phyloP scores from a whole-genome alignment of 2,329 filamentous ascomycete species.

The Colletotrichum sp. region DNA sequence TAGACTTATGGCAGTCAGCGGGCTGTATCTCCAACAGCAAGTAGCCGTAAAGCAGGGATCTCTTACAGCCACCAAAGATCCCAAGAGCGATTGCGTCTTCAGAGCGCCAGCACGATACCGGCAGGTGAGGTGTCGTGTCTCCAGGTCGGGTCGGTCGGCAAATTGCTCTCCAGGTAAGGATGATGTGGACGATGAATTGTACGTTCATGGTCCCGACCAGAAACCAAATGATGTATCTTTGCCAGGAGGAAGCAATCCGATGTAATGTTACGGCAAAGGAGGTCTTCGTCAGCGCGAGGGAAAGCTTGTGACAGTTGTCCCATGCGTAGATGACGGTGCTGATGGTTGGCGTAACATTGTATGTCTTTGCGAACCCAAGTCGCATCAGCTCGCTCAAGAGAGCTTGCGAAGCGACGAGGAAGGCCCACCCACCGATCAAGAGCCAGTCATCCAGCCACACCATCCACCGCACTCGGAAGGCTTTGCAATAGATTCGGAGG shows the following conservation, averaged over 20 bases:
- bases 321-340: neutral
- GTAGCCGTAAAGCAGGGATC: neutral
- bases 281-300: neutral
- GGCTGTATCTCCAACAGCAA: neutral
- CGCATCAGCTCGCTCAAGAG: constrained; percentile 18
- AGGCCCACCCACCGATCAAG: constrained; percentile 30
- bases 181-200: neutral
- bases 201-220: constrained; percentile 27
- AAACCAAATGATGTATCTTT: constrained; percentile 25
- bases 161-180: neutral
- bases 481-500: neutral
- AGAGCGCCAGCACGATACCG: neutral
- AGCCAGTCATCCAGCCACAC: constrained; percentile 25
- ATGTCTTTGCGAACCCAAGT: rapidly evolving
- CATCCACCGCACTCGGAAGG: neutral
- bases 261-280: constrained; percentile 11
- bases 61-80: neutral
- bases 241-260: constrained; percentile 24
- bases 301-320: neutral
- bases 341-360: neutral
- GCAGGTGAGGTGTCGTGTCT: neutral
- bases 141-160: neutral
- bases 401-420: constrained; percentile 23
- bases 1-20: neutral
- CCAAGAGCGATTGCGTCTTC: neutral